phyloP scores from a whole-genome alignment of 306 rosid species.

The Abrus pulchellus region DNA sequence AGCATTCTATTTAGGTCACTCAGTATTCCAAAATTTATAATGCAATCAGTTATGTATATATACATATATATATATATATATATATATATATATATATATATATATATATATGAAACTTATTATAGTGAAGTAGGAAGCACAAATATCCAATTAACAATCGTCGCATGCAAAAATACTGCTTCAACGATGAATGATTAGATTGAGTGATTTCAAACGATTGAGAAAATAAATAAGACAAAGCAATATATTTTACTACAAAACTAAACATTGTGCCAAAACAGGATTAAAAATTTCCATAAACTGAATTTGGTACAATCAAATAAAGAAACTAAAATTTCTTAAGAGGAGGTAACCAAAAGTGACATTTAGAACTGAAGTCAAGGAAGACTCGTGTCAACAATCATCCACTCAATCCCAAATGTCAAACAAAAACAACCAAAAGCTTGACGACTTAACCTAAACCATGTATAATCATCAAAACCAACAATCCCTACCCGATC shows the following conservation, averaged over 20 bases:
- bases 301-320: conserved; percentile 22
- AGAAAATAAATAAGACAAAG: background rate
- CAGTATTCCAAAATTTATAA: too few species aligned
- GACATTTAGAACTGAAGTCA: conserved; percentile 57
- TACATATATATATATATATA: too few species aligned
- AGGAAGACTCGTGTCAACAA: conserved; percentile 40
- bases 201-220: background rate
- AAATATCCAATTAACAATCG: background rate
- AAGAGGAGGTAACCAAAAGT: conserved; percentile 17
- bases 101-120: too few species aligned
- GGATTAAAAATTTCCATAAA: background rate
- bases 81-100: too few species aligned
- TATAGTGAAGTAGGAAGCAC: background rate
- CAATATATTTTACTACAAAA: background rate
- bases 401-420: conserved; percentile 53
- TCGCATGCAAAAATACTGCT: background rate
- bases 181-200: background rate
- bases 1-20: background rate
- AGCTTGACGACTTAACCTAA: background rate
- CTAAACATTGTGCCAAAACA: background rate
- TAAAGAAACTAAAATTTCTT: conserved; percentile 13
- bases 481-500: conserved; percentile 3
- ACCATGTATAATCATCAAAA: conserved; percentile 6
- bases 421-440: conserved; percentile 17
- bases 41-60: too few species aligned